A percentile compares a stretch with the other conserved stretches of the same genome.
phyloP scores from a whole-genome alignment of 164 flowering plant genomes.

The Liquidambar formosana region DNA sequence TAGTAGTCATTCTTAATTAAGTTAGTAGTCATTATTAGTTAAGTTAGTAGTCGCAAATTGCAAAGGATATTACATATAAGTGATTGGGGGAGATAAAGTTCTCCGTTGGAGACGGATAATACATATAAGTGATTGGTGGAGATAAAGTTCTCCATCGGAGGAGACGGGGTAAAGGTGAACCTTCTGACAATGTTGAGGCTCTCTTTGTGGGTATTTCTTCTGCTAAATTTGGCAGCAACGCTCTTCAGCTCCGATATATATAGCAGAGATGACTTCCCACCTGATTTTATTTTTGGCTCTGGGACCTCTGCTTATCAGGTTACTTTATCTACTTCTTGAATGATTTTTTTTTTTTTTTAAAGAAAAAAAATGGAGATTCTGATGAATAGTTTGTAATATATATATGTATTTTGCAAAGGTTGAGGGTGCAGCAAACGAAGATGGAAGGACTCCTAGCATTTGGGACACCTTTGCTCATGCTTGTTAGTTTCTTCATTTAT shows the following conservation, averaged over 20 bases:
- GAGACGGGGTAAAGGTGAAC: too few species aligned
- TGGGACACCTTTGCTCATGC: slow-evolving; percentile 29
- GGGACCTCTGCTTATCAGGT: slow-evolving; percentile 61
- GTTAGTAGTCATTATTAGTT: too few species aligned
- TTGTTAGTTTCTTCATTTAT: slow-evolving; percentile 7
- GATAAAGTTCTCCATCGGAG: too few species aligned
- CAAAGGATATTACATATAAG: too few species aligned
- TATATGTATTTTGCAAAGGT: slow-evolving; percentile 18
- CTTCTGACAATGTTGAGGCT: not conserved
- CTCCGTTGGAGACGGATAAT: too few species aligned
- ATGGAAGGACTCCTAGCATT: slow-evolving; percentile 38
- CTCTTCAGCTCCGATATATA: slow-evolving; percentile 5
- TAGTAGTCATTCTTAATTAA: too few species aligned
- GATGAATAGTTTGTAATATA: not conserved
- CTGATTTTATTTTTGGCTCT: slow-evolving; percentile 42
- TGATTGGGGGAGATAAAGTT: too few species aligned
- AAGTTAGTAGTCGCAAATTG: too few species aligned
- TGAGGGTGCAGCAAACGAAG: slow-evolving; percentile 34
- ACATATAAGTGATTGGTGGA: too few species aligned
- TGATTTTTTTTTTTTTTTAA: not conserved
- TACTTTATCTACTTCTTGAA: not conserved
- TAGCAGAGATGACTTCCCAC: slow-evolving; percentile 42
- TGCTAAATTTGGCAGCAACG: slow-evolving; percentile 3
- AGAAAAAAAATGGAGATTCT: not conserved
- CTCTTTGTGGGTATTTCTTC: slow-evolving; percentile 4